Base-by-base conservation (phyloP, 331 rosid genomes). In the Saraca asoca region DNA sequence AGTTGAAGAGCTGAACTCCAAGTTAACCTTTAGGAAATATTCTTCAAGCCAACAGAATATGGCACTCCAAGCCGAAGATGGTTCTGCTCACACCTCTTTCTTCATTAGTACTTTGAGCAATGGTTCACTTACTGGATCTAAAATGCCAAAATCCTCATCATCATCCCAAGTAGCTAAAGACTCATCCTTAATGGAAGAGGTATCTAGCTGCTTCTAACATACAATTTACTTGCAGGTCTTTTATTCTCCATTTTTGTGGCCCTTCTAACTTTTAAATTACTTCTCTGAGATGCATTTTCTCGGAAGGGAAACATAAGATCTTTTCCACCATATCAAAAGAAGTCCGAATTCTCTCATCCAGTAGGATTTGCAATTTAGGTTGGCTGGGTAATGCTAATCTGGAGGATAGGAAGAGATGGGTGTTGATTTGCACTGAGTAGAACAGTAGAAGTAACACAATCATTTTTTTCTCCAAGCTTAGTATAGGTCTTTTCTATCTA, bases 1-100 rank as follows among this genome's bases (percentile, higher is more conserved):
- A 46, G 73, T 94, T 2, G 99, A 94, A 68, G 99, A 94, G 84
- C 75, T 94, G 70, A 94, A 88, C 69, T 78, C 91, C 60, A 90
- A 81, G 82, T 77, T 93, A 62, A 73, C 77, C 55, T 66, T 70
- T 64, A 81, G 77, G 70, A 78, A 69, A 74, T 75, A 33, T 72
- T 83, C 80, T 62, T 74, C 91, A 51, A 90, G 95, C 81, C 97
- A 88, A 71, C 92, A 90, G 73, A 94, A 75, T 75, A 15, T 90
- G 68, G 74, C 87, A 51, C 78, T 76, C 75, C 98, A 90, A 78
- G 74, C 91, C 0, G 99, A 90, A 67, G 65, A 83, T 71, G 96
- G 96, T 71, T 84, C 92, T 46, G 91, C 83, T 66, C 92, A 95
- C 38, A 86, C 95, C 51, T 88, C 96, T 38, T 72, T 81, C 63